Percentiles rank a stretch among this genome's conserved stretches.
Evolutionary conservation across 129 eudicot genomes (phyloP).

Genomic region (Helichrysum umbraculigerum): DNA sequence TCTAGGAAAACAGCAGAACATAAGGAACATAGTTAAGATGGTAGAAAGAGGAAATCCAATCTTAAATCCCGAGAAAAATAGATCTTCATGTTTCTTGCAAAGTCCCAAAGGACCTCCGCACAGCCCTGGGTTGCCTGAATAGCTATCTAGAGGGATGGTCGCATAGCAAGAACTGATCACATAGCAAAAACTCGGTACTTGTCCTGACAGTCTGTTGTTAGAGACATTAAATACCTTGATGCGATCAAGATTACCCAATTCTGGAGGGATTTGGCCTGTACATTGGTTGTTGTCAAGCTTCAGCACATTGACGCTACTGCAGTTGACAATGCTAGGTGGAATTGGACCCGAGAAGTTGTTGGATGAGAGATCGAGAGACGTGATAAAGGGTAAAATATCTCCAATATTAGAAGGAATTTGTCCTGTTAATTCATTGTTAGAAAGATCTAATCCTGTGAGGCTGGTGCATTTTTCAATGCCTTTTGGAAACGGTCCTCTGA

Average conservation of each 20-base stretch:
- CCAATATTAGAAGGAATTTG: background rate
- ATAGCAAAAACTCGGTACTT: background rate
- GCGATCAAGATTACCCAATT: background rate
- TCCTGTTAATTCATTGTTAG: background rate
- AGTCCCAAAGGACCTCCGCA: slow-evolving; percentile 36
- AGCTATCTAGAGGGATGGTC: background rate
- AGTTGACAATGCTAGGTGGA: background rate
- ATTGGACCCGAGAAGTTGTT: background rate
- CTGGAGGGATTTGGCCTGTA: background rate
- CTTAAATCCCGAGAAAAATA: slow-evolving; percentile 27
- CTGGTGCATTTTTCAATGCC: slow-evolving; percentile 22
- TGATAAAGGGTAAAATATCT: background rate
- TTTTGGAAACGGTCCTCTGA: slow-evolving; percentile 40
- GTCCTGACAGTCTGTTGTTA: slow-evolving; percentile 23
- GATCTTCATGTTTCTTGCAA: slow-evolving; percentile 21
- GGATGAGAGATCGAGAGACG: background rate
- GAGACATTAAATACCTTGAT: slow-evolving; percentile 1
- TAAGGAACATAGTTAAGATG: slow-evolving; percentile 17
- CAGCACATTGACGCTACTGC: background rate
- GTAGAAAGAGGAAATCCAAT: slow-evolving; percentile 21
- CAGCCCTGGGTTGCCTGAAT: slow-evolving; percentile 42
- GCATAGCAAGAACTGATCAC: no score
- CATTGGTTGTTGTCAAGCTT: background rate
- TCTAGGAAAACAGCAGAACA: slow-evolving; percentile 29
- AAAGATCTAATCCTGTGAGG: background rate